Conservation (phyloP, 306 rosid species). For the Cicer yamashitae region DNA sequence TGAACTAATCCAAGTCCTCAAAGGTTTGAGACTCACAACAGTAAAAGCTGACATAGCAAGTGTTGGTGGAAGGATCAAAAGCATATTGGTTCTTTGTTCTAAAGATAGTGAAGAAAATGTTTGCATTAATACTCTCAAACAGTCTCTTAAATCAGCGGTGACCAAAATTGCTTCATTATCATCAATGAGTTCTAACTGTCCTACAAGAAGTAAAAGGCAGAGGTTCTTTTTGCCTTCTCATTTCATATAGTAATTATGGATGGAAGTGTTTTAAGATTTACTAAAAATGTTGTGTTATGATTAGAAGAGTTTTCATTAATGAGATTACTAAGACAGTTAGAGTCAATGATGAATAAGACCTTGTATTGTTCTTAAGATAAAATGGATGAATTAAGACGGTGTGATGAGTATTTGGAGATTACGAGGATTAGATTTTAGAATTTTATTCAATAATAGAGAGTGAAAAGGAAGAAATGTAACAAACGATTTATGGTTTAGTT, state of each 20-base stretch:
- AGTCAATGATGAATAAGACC: too few relatives aligned
- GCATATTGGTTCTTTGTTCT: conserved; percentile 75
- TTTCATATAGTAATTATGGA: conserved; percentile 42
- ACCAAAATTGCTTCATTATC: conserved; percentile 63
- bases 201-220: conserved; percentile 89
- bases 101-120: conserved; percentile 60
- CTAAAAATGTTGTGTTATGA: too few relatives aligned
- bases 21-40: conserved; percentile 69
- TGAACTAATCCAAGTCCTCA: conserved; percentile 80
- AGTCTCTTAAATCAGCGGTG: conserved; percentile 74
- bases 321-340: too few relatives aligned
- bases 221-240: conserved; percentile 91
- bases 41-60: conserved; percentile 85
- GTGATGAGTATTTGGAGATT: too few relatives aligned
- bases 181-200: conserved; percentile 57
- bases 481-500: too few relatives aligned
- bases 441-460: too few relatives aligned
- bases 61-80: conserved; percentile 84
- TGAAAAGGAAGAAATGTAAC: too few relatives aligned
- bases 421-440: too few relatives aligned
- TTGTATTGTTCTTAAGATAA: too few relatives aligned
- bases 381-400: too few relatives aligned
- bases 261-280: too few relatives aligned
- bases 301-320: too few relatives aligned
- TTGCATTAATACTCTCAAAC: conserved; percentile 68